phyloP scores from a whole-genome alignment of 2,329 filamentous ascomycete species.

The Dissoconium aciculare region DNA sequence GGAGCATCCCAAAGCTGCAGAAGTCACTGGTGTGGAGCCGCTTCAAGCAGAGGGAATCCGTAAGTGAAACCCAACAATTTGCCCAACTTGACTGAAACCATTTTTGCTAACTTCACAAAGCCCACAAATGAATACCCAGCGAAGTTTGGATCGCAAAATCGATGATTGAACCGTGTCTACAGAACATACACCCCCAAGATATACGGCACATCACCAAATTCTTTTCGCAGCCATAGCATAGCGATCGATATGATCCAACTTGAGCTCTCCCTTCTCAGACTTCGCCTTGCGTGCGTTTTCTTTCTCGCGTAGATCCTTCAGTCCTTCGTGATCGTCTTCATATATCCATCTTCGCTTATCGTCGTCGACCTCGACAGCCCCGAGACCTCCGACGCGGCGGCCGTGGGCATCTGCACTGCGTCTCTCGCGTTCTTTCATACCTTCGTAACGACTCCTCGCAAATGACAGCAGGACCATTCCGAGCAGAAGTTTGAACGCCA shows the following conservation, averaged over 20 bases:
- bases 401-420: slow-evolving; percentile 43
- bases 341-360: slow-evolving; percentile 79
- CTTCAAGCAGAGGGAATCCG: slow-evolving; percentile 39
- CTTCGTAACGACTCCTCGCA: slow-evolving; percentile 60
- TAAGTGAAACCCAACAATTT: slow-evolving; percentile 1
- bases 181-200: no score
- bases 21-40: slow-evolving; percentile 47
- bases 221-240: slow-evolving; percentile 96
- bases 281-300: slow-evolving; percentile 45
- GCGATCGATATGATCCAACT: slow-evolving; percentile 53
- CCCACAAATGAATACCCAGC: no score
- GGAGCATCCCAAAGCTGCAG: slow-evolving; percentile 39
- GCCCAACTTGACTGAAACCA: background rate
- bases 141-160: no score
- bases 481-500: slow-evolving; percentile 60
- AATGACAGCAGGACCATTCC: slow-evolving; percentile 78
- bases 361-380: slow-evolving; percentile 74
- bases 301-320: slow-evolving; percentile 44
- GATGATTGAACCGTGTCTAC: no score
- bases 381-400: slow-evolving; percentile 68
- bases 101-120: background rate
- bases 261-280: slow-evolving; percentile 37
- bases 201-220: slow-evolving; percentile 61
- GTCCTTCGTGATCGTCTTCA: slow-evolving; percentile 61
- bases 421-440: slow-evolving; percentile 59